These are phyloP conservation scores for Metschnikowia koreensis DNA, from an alignment of 805 yeast genomes.

Conservation along the genomic window DNA sequence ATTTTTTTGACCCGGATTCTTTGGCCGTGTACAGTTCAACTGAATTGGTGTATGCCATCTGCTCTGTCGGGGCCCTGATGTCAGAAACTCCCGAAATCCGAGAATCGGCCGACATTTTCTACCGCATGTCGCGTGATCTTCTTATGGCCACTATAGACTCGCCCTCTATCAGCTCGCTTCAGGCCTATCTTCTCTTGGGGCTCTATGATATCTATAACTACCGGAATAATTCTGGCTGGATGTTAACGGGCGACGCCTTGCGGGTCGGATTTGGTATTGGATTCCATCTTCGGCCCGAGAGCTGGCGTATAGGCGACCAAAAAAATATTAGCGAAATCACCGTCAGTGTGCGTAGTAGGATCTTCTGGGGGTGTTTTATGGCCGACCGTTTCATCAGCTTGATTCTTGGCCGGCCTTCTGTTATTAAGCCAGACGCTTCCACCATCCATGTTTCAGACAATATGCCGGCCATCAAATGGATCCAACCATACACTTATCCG, in stretches of 20 bases:
- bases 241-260: conserved; percentile 15
- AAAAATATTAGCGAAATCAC: conserved; percentile 9
- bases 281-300: conserved; percentile 13
- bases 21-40: conserved; percentile 11
- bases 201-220: conserved; percentile 15
- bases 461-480: conserved; percentile 16
- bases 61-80: conserved; percentile 14
- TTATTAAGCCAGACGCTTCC: conserved; percentile 8
- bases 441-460: conserved; percentile 13
- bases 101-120: conserved; percentile 6
- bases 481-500: conserved; percentile 13
- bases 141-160: conserved; percentile 11
- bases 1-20: conserved; percentile 13
- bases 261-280: conserved; percentile 17
- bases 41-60: conserved; percentile 14
- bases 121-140: conserved; percentile 10
- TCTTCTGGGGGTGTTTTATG: conserved; percentile 17
- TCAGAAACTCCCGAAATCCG: conserved; percentile 3
- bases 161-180: conserved; percentile 13
- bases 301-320: conserved; percentile 9
- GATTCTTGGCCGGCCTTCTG: conserved; percentile 14
- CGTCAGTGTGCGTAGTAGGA: conserved; percentile 12
- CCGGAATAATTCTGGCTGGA: conserved; percentile 16
- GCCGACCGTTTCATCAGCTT: conserved; percentile 17
- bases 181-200: conserved; percentile 16